Evolutionary conservation across 257 asterid genomes (phyloP).

Genomic region (Nicotiana tomentosiformis): DNA sequence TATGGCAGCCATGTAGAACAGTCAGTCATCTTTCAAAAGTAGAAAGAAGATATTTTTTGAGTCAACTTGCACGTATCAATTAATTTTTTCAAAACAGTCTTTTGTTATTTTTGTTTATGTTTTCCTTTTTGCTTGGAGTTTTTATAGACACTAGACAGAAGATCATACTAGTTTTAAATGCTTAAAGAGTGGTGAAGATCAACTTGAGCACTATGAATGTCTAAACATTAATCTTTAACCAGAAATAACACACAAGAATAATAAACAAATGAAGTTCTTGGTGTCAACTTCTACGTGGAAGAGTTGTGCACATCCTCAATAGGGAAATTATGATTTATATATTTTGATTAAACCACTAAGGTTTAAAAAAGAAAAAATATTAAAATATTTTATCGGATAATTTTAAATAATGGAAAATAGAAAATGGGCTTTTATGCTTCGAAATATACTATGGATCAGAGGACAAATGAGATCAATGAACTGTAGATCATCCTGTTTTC

Average conservation of each 20-base stretch:
- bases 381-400: background rate
- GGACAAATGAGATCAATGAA: background rate
- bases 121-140: background rate
- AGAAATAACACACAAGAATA: background rate
- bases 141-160: background rate
- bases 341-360: background rate
- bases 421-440: background rate
- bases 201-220: conserved; percentile 1
- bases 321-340: background rate
- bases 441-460: background rate
- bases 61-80: background rate
- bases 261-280: background rate
- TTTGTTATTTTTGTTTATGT: background rate
- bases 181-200: conserved; percentile 12
- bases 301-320: background rate
- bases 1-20: no score
- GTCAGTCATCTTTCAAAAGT: background rate
- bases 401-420: background rate
- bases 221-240: background rate
- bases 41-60: background rate
- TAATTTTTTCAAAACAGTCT: background rate
- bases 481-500: background rate
- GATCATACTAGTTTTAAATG: background rate
- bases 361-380: background rate
- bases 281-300: conserved; percentile 6